Evolutionary conservation across 768 basidiomycete species (phyloP).

Genomic region (Mycena polygramma): DNA sequence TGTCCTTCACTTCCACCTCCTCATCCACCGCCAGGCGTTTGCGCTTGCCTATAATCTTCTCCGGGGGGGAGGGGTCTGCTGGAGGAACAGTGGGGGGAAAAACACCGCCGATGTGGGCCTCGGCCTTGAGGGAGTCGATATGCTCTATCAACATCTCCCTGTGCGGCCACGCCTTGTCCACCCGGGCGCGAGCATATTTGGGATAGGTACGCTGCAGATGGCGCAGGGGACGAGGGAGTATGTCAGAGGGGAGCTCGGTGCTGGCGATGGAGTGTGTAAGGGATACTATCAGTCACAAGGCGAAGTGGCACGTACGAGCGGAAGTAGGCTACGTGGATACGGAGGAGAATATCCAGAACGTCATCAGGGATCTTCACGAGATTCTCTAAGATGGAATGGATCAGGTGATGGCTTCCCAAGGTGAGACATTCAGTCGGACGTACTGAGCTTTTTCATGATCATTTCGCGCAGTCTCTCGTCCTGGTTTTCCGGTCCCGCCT

Average conservation of each 20-base stretch:
- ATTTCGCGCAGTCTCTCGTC: conserved; percentile 22
- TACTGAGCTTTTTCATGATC: conserved; percentile 21
- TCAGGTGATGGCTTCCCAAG: neutral
- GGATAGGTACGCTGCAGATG: conserved; percentile 23
- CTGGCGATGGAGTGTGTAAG: neutral
- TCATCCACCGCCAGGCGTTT: conserved; percentile 7
- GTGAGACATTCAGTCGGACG: neutral
- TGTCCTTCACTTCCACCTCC: neutral
- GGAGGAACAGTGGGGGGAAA: neutral
- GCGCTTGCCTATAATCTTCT: neutral
- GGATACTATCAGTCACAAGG: neutral
- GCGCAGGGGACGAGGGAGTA: conserved; percentile 24
- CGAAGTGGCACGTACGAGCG: conserved; percentile 8
- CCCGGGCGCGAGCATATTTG: neutral
- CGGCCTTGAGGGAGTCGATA: conserved; percentile 16
- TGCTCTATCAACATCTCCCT: conserved; percentile 16
- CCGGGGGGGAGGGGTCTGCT: neutral
- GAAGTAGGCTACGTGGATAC: conserved; percentile 17
- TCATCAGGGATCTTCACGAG: conserved; percentile 16
- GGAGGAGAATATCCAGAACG: conserved; percentile 12
- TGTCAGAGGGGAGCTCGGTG: conserved; percentile 20
- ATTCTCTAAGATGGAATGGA: conserved; percentile 6
- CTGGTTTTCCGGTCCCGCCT: conserved; percentile 12
- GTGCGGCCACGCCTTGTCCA: neutral
- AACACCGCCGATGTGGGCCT: conserved; percentile 5